Percentiles rank a stretch among this genome's conserved stretches.
These are phyloP conservation scores for Penicillium frequentans DNA, from an alignment of 2,329 filamentous ascomycete genomes.

Conservation along the genomic window DNA sequence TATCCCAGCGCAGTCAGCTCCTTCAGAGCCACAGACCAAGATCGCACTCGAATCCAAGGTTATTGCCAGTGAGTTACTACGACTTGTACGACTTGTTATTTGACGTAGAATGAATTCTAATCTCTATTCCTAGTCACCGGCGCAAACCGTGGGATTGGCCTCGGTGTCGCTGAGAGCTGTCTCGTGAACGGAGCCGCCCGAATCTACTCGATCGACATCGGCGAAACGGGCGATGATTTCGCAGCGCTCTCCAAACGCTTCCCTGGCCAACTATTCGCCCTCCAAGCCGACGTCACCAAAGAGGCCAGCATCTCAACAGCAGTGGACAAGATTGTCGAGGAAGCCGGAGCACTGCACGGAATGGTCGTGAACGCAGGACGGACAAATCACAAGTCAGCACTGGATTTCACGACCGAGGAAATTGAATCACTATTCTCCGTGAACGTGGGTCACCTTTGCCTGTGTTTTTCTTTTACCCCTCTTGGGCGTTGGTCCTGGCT, in stretches of 20 bases:
- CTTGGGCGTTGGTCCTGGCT: not conserved
- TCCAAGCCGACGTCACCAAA: constrained; percentile 50
- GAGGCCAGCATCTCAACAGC: constrained; percentile 47
- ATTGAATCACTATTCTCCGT: constrained; percentile 47
- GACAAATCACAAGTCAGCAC: constrained; percentile 54
- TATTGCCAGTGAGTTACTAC: constrained; percentile 9
- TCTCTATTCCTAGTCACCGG: constrained; percentile 27
- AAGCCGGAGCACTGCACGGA: constrained; percentile 49
- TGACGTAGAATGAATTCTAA: not conserved
- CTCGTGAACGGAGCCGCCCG: constrained; percentile 45
- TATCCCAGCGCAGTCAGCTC: constrained; percentile 2
- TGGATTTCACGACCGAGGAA: constrained; percentile 52
- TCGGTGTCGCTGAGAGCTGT: constrained; percentile 50
- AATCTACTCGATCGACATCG: constrained; percentile 51
- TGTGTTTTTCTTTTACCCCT: not conserved
- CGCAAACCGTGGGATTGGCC: constrained; percentile 44
- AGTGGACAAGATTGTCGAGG: constrained; percentile 46
- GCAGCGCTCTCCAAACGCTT: constrained; percentile 30
- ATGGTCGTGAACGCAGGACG: constrained; percentile 54
- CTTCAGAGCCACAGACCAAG: constrained; percentile 11
- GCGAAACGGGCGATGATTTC: constrained; percentile 24
- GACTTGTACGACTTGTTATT: too few relatives aligned
- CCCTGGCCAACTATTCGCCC: constrained; percentile 41
- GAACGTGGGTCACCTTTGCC: constrained; percentile 45
- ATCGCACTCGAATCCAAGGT: constrained; percentile 13